Base-by-base conservation (phyloP, 257 asterid species). In the Primulina tabacum region DNA sequence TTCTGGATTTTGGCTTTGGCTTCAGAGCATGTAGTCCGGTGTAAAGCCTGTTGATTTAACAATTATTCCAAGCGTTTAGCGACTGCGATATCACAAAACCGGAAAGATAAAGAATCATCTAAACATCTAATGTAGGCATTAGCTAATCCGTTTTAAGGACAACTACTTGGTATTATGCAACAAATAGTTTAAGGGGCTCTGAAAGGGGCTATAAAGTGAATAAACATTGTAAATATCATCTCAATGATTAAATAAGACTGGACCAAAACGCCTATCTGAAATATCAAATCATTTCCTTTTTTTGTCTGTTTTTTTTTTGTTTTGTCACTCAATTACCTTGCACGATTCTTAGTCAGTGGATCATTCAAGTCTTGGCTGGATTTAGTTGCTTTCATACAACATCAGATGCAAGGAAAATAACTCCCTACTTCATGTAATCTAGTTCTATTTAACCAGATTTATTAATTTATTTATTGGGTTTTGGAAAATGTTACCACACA, bases 21-120 rank as follows among this genome's bases (percentile, higher is more conserved):
- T 89, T 90, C 21, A 85, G 71, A 5, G 97, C 99, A 67, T 93
- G 99, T 65, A 93, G 86, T 66, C 91, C 90, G 1, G 97, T 90
- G 82, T 77, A 87, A 50, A 93, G 84, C 83, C 98, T 93, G 86
- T 64, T 40, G 50, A 57, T 53, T 62, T 67, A 2, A 59, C 26
- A 29, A 9, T 35, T 61, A 52, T 28, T 33, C 24, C 64, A 18
- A 29, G 7, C 16, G 9, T 35, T 35, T 3, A 4, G 53, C 1
- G 14, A 8, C 47, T 10, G 9, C 47, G 3, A 38, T 9, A 43
- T 43, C 53, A 43, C 6, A 43, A 43, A 43, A 33, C 29, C 63
- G 11, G 2, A 59, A 8, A 59, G 63, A 4, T 59, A 26, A 2
- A 21, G 35, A 21, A 6, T 59, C 30, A 21, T 59, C 63, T 26